A percentile compares a stretch with the other conserved stretches of the same genome.
These are phyloP conservation scores for Penicillium corylophilum DNA, from an alignment of 2,329 filamentous ascomycete species.

Conservation along the genomic window DNA sequence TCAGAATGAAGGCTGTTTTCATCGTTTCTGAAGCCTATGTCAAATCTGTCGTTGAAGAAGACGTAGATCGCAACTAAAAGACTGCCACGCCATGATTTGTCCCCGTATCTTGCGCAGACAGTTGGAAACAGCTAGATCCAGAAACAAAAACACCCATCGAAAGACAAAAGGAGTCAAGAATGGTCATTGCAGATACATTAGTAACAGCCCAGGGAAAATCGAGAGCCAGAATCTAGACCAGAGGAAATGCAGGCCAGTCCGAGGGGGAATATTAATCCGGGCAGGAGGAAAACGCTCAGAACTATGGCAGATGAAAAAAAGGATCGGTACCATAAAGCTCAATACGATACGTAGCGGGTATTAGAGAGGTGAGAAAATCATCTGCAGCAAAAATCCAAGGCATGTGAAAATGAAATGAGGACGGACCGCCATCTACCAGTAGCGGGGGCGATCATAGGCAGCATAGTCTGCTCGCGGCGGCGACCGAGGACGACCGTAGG, in stretches of 20 bases:
- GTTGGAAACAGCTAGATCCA: background rate
- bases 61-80: background rate
- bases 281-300: conserved; percentile 11
- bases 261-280: conserved; percentile 3
- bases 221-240: background rate
- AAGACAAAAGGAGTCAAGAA: background rate
- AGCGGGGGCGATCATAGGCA: conserved; percentile 45
- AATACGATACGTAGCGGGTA: conserved; percentile 25
- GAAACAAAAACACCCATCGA: background rate
- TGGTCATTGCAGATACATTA: conserved; percentile 2
- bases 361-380: conserved; percentile 14
- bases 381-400: conserved; percentile 3
- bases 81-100: background rate
- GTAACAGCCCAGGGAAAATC: background rate
- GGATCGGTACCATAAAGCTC: conserved; percentile 21
- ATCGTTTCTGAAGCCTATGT: background rate
- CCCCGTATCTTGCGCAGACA: conserved; percentile 3
- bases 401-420: conserved; percentile 18
- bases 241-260: conserved; percentile 10
- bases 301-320: conserved; percentile 17
- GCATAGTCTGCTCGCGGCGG: conserved; percentile 43
- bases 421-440: conserved; percentile 40
- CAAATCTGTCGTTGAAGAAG: background rate
- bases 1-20: background rate
- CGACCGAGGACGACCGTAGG: conserved; percentile 51